Base-by-base conservation (phyloP, 2,329 filamentous ascomycete species). In the Sporothrix pallida region DNA sequence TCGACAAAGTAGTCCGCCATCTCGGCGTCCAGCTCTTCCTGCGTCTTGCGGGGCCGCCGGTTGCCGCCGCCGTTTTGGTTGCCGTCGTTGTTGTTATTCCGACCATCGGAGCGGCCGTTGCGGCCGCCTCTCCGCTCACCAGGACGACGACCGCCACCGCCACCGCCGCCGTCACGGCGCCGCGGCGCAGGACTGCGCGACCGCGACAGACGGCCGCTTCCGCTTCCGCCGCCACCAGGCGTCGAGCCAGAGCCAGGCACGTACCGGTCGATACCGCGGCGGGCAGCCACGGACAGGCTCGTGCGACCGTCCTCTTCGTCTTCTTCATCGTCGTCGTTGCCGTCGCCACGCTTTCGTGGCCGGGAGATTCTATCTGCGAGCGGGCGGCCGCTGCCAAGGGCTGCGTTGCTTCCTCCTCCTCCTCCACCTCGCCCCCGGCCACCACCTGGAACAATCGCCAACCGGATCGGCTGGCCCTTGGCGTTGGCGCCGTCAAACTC, bases 401-500 rank as follows among this genome's bases (percentile, higher is more conserved):
- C 85, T 50, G 87, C 82, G 44, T 86, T 87, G 1, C 81, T 85
- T 77, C 89, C 88, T 75, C 89, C 89, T 75, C 89, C 89, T 1
- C 88, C 86, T 78, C 89, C 71, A 15, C 42, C 54, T 6, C 12
- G 9, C 10, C 17, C 17, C 3, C 50, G 89, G 76, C 77, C 80
- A 70, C 87, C 82, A 2, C 60, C 80, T 17, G 90, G 86, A 58
- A 95, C 81, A 46, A 95, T 84, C 0, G 88, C 88, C 73, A 97
- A 82, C 48, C 88, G 89, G 78, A 97, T 97, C 3, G 93, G 94
- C 82, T 95, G 93, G 68, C 92, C 92, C 78, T 96, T 95, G 73
- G 95, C 95, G 80, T 97, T 97, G 76, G 94, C 94, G 73, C 93
- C 93, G 80, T 98, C 91, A 79, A 92, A 98, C 78, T 97, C 92